Evolutionary conservation across 768 basidiomycete species (phyloP).

Genomic region (Tulasnella calospora): DNA sequence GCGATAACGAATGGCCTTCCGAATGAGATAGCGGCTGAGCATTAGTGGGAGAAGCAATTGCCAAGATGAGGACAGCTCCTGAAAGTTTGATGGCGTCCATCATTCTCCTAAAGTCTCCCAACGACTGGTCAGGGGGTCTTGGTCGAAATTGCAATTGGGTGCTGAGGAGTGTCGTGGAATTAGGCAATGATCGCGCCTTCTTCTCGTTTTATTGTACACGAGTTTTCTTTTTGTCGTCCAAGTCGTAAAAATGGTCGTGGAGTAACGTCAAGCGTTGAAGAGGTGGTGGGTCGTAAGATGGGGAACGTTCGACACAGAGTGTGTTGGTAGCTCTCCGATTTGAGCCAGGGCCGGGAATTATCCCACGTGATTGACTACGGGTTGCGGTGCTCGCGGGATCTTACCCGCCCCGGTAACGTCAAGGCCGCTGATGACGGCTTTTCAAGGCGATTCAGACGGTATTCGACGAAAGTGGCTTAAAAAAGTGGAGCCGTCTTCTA

Average conservation of each 20-base stretch:
- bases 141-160: background rate
- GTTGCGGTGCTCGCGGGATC: background rate
- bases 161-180: background rate
- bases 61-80: background rate
- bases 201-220: background rate
- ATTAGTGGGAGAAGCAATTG: background rate
- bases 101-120: background rate
- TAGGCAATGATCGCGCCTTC: background rate
- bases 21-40: constrained; percentile 3
- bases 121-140: background rate
- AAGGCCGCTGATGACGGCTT: background rate
- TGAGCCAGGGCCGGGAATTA: background rate
- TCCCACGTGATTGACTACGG: background rate
- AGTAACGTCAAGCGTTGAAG: background rate
- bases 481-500: background rate
- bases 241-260: background rate
- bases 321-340: background rate
- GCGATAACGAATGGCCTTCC: background rate
- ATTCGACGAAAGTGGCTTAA: background rate
- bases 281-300: background rate
- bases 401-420: background rate
- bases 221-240: background rate
- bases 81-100: constrained; percentile 5
- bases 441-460: background rate
- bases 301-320: background rate